Percentiles rank a stretch among this genome's conserved stretches.
phyloP scores from a whole-genome alignment of 352 stramenopile species.

The Thalassiosira delicatula region DNA sequence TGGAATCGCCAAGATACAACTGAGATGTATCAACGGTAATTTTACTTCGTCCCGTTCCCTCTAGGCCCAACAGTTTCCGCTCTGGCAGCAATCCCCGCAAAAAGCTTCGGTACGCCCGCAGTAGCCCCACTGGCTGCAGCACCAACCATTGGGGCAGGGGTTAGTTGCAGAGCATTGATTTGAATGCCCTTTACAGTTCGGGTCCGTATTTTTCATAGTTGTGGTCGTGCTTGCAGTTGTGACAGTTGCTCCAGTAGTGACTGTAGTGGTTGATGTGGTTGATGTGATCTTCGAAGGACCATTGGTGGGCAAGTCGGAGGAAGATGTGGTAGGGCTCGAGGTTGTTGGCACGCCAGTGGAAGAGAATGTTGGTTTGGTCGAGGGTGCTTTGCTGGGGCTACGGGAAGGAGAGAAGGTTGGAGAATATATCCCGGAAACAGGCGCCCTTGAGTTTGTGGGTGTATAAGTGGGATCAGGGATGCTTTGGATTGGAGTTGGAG shows the following conservation, averaged over 20 bases:
- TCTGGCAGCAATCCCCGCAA: slow-evolving; percentile 39
- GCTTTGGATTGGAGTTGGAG: neutral
- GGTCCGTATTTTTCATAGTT: neutral
- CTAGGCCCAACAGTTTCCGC: slow-evolving; percentile 8
- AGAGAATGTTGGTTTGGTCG: slow-evolving; percentile 12
- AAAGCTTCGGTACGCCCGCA: slow-evolving; percentile 33
- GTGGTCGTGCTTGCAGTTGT: slow-evolving; percentile 20
- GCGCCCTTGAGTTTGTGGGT: slow-evolving; percentile 8
- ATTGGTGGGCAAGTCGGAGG: slow-evolving; percentile 9
- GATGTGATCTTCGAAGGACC: neutral
- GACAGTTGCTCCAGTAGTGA: slow-evolving; percentile 5
- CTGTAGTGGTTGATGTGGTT: slow-evolving; percentile 24
- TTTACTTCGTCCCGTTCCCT: too few relatives aligned
- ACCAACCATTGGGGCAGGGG: slow-evolving; percentile 48
- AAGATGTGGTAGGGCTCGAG: neutral
- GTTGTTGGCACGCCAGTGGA: neutral
- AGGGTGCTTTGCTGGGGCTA: neutral
- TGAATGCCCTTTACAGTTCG: slow-evolving; percentile 30
- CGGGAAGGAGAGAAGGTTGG: neutral
- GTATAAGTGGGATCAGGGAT: slow-evolving; percentile 5
- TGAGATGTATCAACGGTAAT: too few relatives aligned
- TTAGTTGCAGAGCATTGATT: slow-evolving; percentile 31
- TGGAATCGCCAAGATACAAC: neutral
- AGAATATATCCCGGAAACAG: neutral
- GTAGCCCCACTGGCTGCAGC: slow-evolving; percentile 47